Evolutionary conservation across 139 green algal genomes (phyloP).

Genomic region (Mychonastes homosphaera): DNA sequence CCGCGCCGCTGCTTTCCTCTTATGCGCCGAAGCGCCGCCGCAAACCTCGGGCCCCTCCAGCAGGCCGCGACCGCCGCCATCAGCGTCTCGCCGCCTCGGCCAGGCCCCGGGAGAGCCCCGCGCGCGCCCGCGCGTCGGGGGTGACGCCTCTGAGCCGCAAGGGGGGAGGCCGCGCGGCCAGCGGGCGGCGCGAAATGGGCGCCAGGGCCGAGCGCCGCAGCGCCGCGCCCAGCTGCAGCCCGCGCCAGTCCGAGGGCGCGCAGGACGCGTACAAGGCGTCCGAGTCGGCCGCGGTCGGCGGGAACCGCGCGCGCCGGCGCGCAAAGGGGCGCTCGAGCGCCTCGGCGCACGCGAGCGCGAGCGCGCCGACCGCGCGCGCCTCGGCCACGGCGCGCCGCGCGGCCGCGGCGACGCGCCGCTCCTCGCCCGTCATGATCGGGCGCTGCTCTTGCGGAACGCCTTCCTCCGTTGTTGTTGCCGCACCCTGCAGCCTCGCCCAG

Average conservation of each 20-base stretch:
- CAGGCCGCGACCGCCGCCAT: conserved; percentile 1
- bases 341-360: not conserved
- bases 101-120: conserved; percentile 2
- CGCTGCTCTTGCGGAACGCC: no score
- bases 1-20: not conserved
- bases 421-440: no score
- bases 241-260: no score
- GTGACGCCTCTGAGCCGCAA: not conserved
- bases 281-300: not conserved
- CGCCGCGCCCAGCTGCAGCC: not conserved
- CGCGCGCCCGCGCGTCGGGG: no score
- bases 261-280: no score
- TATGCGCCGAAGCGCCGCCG: not conserved
- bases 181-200: not conserved
- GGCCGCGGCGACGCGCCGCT: not conserved
- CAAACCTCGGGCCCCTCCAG: not conserved
- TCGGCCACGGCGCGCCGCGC: not conserved
- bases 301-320: not conserved
- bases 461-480: no score
- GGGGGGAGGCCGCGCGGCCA: not conserved
- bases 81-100: conserved; percentile 1
- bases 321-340: not conserved
- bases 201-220: conserved; percentile 1
- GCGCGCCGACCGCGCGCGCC: not conserved
- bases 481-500: no score